Evolutionary conservation across 805 yeast species (phyloP).

Genomic region (Kodamaea jinghongensis): DNA sequence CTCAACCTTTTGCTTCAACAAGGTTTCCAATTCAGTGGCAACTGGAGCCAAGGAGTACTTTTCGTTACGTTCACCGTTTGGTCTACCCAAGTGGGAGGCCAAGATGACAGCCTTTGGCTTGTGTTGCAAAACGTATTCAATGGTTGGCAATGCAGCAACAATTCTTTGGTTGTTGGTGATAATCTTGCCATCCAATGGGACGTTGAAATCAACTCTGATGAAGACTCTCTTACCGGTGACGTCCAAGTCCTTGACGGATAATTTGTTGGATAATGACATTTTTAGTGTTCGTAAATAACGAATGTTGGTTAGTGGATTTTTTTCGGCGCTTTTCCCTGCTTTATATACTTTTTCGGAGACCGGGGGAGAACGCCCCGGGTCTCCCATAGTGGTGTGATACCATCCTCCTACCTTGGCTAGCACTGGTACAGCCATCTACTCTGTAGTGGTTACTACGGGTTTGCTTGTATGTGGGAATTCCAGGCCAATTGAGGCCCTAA

Average conservation of each 20-base stretch:
- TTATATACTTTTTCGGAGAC: no score
- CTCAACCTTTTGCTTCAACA: constrained; percentile 67
- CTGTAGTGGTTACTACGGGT: no score
- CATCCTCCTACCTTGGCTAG: no score
- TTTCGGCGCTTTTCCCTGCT: no score
- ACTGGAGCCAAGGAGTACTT: constrained; percentile 94
- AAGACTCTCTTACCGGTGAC: constrained; percentile 92
- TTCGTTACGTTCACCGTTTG: constrained; percentile 85
- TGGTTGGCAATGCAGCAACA: constrained; percentile 99
- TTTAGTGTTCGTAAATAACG: neutral
- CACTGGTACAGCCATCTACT: no score
- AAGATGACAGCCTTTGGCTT: constrained; percentile 88
- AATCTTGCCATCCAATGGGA: constrained; percentile 90
- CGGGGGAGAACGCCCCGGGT: no score
- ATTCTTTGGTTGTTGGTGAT: constrained; percentile 99
- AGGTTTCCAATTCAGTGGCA: constrained; percentile 79
- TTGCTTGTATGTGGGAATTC: no score
- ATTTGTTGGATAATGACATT: constrained; percentile 93
- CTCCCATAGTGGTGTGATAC: no score
- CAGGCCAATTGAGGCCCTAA: no score
- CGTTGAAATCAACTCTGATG: constrained; percentile 97
- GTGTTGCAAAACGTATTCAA: constrained; percentile 88
- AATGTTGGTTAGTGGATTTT: no score
- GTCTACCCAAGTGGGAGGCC: constrained; percentile 99
- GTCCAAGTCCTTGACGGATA: constrained; percentile 88